A percentile compares a stretch with the other conserved stretches of the same genome.
These are phyloP conservation scores for Taphrina populina DNA, from an alignment of 1,139 yeast species.

Conservation along the genomic window DNA sequence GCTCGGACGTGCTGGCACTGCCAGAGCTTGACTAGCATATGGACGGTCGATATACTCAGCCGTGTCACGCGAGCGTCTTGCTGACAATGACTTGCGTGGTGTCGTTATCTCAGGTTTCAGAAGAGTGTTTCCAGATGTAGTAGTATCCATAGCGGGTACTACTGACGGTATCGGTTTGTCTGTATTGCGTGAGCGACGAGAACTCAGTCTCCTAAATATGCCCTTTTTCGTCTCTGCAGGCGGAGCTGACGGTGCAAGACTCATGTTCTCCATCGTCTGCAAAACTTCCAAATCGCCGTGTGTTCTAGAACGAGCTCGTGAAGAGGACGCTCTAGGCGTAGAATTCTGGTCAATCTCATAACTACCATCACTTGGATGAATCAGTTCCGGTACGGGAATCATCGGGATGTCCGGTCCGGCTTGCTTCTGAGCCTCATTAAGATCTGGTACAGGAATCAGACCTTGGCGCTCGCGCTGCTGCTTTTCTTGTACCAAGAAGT, in stretches of 20 bases:
- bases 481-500: slow-evolving; percentile 78
- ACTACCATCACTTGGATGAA: slow-evolving; percentile 22
- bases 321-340: slow-evolving; percentile 2
- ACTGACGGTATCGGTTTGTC: slow-evolving; percentile 5
- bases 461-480: slow-evolving; percentile 55
- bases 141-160: background rate
- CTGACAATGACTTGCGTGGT: slow-evolving; percentile 20
- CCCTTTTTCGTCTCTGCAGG: slow-evolving; percentile 23
- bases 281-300: slow-evolving; percentile 34
- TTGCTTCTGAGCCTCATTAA: slow-evolving; percentile 5
- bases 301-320: slow-evolving; percentile 33
- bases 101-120: slow-evolving; percentile 21
- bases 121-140: background rate
- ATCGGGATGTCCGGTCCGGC: slow-evolving; percentile 25
- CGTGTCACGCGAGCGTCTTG: slow-evolving; percentile 5
- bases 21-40: background rate
- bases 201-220: slow-evolving; percentile 27
- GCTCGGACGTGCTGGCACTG: background rate
- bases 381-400: slow-evolving; percentile 22
- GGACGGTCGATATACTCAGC: background rate
- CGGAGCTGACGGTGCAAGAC: slow-evolving; percentile 26
- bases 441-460: slow-evolving; percentile 11
- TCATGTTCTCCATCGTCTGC: slow-evolving; percentile 13
- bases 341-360: slow-evolving; percentile 5
- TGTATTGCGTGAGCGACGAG: slow-evolving; percentile 14